Evolutionary conservation across 2,329 filamentous ascomycete genomes (phyloP).

Genomic region (Pseudogymnoascus sp.): DNA sequence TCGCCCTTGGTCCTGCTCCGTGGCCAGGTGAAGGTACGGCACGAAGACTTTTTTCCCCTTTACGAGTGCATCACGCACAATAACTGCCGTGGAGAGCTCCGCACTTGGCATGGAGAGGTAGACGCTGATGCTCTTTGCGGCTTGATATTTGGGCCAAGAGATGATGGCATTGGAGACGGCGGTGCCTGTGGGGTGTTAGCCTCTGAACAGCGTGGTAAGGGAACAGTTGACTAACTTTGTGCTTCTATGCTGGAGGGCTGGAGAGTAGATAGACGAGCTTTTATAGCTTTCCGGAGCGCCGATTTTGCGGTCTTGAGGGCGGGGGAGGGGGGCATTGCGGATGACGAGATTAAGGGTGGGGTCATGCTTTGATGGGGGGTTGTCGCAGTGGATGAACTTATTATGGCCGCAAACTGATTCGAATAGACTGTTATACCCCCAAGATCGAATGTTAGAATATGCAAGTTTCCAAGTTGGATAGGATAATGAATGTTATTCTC

Average conservation of each 20-base stretch:
- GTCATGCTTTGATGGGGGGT: background rate
- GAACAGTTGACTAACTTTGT: background rate
- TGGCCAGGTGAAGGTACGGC: constrained; percentile 70
- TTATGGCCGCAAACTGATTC: background rate
- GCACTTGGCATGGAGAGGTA: constrained; percentile 88
- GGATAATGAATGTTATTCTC: background rate
- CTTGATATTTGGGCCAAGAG: constrained; percentile 45
- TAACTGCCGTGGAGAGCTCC: constrained; percentile 75
- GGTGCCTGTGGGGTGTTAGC: background rate
- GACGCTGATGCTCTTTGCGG: constrained; percentile 69
- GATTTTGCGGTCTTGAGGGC: background rate
- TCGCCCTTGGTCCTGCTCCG: constrained; percentile 28
- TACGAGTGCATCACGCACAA: constrained; percentile 72
- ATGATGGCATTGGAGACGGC: background rate
- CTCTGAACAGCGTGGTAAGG: background rate
- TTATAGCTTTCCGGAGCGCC: background rate
- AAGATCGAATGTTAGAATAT: background rate
- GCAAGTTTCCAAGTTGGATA: background rate
- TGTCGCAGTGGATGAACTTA: background rate
- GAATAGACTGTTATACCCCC: background rate
- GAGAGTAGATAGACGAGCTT: background rate
- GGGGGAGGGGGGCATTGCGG: background rate
- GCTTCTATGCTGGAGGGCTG: background rate
- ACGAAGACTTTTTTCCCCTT: constrained; percentile 82
- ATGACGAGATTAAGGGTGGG: background rate